Evolutionary conservation across 1,284 basidiomycete genomes (phyloP).

Genomic region (Malassezia slooffiae): DNA sequence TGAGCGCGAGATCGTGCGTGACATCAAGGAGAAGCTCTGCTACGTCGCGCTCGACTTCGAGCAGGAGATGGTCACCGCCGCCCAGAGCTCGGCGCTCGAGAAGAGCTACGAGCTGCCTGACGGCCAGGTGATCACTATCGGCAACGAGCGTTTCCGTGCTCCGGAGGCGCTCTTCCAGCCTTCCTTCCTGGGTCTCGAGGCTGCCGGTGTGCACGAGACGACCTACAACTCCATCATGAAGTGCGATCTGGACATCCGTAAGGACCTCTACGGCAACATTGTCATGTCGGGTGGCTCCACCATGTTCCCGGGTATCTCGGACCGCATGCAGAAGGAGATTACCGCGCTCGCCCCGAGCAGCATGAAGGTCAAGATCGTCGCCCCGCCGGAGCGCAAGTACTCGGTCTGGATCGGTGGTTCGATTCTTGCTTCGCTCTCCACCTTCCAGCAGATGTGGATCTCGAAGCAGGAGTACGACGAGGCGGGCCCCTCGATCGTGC

Average conservation of each 20-base stretch:
- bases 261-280: constrained; percentile 84
- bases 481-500: constrained; percentile 41
- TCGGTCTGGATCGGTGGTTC: constrained; percentile 99
- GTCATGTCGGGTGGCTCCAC: constrained; percentile 91
- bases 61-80: constrained; percentile 85
- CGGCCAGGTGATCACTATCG: constrained; percentile 91
- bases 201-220: constrained; percentile 88
- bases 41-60: constrained; percentile 95
- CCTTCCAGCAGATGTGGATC: constrained; percentile 87
- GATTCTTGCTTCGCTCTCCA: constrained; percentile 85
- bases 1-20: constrained; percentile 88
- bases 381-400: constrained; percentile 46
- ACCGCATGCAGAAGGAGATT: constrained; percentile 97
- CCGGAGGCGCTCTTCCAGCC: constrained; percentile 97
- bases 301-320: constrained; percentile 93
- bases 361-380: constrained; percentile 64
- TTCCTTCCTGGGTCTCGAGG: constrained; percentile 79
- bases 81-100: constrained; percentile 80
- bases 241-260: constrained; percentile 57
- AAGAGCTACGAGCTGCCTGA: constrained; percentile 94
- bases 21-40: constrained; percentile 97
- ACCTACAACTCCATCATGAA: constrained; percentile 78
- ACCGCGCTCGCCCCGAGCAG: constrained; percentile 66
- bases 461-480: constrained; percentile 60
- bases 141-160: constrained; percentile 94